phyloP scores from a whole-genome alignment of 495 filamentous ascomycete species.

The Xylaria grammica region DNA sequence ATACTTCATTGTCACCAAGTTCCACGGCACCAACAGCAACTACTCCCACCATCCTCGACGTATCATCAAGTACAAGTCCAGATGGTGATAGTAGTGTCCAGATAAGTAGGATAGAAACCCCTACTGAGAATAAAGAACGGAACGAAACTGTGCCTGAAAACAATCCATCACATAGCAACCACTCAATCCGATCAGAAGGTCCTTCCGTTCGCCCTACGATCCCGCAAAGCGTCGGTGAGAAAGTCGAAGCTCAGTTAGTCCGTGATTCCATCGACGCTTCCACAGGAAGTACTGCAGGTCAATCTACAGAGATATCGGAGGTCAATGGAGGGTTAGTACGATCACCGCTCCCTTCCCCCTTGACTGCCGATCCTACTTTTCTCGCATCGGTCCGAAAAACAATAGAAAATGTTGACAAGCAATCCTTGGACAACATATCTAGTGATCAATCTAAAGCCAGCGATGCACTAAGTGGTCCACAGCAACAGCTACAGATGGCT shows the following conservation, averaged over 20 bases:
- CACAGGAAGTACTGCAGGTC: slow-evolving; percentile 4
- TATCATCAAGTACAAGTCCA: slow-evolving; percentile 58
- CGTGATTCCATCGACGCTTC: slow-evolving; percentile 38
- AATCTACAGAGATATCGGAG: background rate
- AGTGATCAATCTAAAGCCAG: background rate
- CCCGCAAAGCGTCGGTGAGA: slow-evolving; percentile 30
- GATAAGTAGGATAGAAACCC: background rate
- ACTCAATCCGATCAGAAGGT: slow-evolving; percentile 18
- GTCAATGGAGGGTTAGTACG: background rate
- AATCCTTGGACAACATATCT: background rate
- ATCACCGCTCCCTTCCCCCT: background rate
- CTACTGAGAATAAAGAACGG: background rate
- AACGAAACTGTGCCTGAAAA: background rate
- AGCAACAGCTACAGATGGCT: background rate
- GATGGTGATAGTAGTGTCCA: slow-evolving; percentile 50
- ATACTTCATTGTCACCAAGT: slow-evolving; percentile 49
- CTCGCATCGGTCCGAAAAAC: background rate
- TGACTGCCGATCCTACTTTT: background rate
- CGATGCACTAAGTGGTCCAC: background rate
- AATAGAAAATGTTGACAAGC: background rate
- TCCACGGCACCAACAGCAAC: slow-evolving; percentile 50
- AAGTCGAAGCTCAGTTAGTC: slow-evolving; percentile 48
- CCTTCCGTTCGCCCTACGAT: slow-evolving; percentile 21
- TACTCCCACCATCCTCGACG: slow-evolving; percentile 47
- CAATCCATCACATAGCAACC: background rate